These are phyloP conservation scores for Lepidium didymum DNA, from an alignment of 345 rosid genomes.

Conservation along the genomic window DNA sequence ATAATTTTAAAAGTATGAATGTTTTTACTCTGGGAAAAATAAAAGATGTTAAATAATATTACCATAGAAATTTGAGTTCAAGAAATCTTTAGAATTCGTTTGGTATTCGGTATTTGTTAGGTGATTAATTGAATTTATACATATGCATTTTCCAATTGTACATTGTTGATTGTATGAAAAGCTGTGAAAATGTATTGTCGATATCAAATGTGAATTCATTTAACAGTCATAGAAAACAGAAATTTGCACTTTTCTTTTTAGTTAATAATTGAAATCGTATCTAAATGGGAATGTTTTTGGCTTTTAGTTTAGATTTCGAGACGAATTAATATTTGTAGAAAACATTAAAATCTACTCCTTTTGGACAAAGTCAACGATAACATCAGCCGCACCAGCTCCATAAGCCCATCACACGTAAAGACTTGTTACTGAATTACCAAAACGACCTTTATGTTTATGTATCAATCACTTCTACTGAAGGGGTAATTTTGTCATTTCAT, in stretches of 20 bases:
- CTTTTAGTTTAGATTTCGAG: neutral
- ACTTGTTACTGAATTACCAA: neutral
- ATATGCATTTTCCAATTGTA: neutral
- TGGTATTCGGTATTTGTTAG: neutral
- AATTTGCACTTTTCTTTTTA: neutral
- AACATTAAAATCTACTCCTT: neutral
- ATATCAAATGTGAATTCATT: constrained; percentile 6
- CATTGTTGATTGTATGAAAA: neutral
- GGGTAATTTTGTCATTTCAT: neutral
- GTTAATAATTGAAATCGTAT: constrained; percentile 7
- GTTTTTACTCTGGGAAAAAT: neutral
- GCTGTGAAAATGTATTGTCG: neutral
- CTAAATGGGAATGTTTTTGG: constrained; percentile 1
- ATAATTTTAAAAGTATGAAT: neutral
- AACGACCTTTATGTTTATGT: neutral
- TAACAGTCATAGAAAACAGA: neutral
- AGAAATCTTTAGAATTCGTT: neutral
- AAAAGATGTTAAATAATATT: neutral
- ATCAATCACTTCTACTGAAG: neutral
- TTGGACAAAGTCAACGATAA: constrained; percentile 15
- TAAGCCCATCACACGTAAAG: constrained; percentile 7
- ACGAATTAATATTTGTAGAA: neutral
- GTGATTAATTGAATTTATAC: neutral
- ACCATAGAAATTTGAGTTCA: neutral
- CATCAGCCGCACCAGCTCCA: constrained; percentile 27